These are phyloP conservation scores for Oryza glumipatula DNA, from an alignment of 176 grass and related monocot species.

Conservation along the genomic window DNA sequence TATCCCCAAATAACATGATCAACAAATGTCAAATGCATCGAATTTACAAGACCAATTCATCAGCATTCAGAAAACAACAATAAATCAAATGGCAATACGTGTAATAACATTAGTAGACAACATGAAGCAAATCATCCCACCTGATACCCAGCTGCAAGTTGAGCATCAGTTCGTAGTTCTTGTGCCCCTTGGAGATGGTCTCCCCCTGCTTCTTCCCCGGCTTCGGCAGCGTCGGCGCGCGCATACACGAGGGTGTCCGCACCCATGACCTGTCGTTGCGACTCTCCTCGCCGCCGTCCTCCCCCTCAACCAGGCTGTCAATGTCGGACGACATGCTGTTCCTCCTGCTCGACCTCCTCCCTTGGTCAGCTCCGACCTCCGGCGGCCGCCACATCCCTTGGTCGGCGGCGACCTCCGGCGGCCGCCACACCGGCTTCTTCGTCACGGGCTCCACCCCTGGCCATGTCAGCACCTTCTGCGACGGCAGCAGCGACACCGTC, in stretches of 20 bases:
- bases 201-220: slow-evolving; percentile 84
- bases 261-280: background rate
- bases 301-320: slow-evolving; percentile 19
- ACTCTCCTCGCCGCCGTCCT: slow-evolving; percentile 14
- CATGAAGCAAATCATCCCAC: slow-evolving; percentile 19
- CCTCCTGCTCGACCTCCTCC: slow-evolving; percentile 48
- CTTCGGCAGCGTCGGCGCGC: slow-evolving; percentile 25
- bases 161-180: slow-evolving; percentile 95
- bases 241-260: slow-evolving; percentile 44
- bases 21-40: background rate
- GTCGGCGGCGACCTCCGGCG: slow-evolving; percentile 34
- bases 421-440: slow-evolving; percentile 65
- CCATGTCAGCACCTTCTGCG: slow-evolving; percentile 79
- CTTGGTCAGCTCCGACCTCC: slow-evolving; percentile 17
- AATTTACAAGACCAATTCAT: background rate
- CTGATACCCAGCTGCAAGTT: slow-evolving; percentile 92
- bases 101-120: background rate
- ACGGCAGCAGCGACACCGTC: slow-evolving; percentile 73
- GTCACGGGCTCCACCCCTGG: slow-evolving; percentile 54
- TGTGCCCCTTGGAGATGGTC: slow-evolving; percentile 85
- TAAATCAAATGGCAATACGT: background rate
- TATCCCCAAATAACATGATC: slow-evolving; percentile 10
- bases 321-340: slow-evolving; percentile 53
- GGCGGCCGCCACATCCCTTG: slow-evolving; percentile 51
- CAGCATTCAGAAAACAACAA: background rate